Evolutionary conservation across 257 asterid species (phyloP).

Genomic region (Petunia axillaris): DNA sequence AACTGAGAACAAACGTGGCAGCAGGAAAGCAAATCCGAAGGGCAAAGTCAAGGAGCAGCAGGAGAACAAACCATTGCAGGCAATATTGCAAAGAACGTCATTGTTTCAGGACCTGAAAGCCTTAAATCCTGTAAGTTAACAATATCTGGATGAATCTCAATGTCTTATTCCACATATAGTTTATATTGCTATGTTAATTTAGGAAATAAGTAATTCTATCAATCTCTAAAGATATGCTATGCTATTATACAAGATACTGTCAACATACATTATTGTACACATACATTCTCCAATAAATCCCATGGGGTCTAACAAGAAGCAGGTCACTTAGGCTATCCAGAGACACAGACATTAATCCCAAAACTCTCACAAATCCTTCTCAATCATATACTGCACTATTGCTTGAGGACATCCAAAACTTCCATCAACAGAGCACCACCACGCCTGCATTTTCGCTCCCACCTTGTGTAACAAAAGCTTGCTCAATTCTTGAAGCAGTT

Average conservation of each 20-base stretch:
- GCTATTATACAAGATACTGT: too few relatives aligned
- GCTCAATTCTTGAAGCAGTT: slow-evolving; percentile 93
- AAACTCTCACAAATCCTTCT: slow-evolving; percentile 53
- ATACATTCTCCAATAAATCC: neutral
- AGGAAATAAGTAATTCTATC: too few relatives aligned
- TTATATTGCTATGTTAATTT: too few relatives aligned
- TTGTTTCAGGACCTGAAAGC: slow-evolving; percentile 52
- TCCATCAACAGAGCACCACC: slow-evolving; percentile 73
- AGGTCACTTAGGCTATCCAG: slow-evolving; percentile 79
- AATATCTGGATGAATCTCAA: too few relatives aligned
- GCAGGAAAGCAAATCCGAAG: too few relatives aligned
- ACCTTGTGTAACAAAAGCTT: slow-evolving; percentile 80
- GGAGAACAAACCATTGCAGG: slow-evolving; percentile 22
- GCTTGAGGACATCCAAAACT: slow-evolving; percentile 92
- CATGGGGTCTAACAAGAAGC: slow-evolving; percentile 46
- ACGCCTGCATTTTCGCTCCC: slow-evolving; percentile 63
- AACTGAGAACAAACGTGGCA: slow-evolving; percentile 31
- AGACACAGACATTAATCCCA: slow-evolving; percentile 71
- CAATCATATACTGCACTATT: slow-evolving; percentile 74
- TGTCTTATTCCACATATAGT: too few relatives aligned
- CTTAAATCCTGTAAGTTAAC: slow-evolving; percentile 30
- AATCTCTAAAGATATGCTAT: too few relatives aligned
- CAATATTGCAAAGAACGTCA: slow-evolving; percentile 51
- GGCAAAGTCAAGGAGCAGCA: slow-evolving; percentile 44
- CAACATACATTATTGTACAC: too few relatives aligned